Evolutionary conservation across 192 early-diverging fungal species (phyloP), one percentile per base, ranked within the genome.

Genomic region (Cetraspora pellucida): DNA sequence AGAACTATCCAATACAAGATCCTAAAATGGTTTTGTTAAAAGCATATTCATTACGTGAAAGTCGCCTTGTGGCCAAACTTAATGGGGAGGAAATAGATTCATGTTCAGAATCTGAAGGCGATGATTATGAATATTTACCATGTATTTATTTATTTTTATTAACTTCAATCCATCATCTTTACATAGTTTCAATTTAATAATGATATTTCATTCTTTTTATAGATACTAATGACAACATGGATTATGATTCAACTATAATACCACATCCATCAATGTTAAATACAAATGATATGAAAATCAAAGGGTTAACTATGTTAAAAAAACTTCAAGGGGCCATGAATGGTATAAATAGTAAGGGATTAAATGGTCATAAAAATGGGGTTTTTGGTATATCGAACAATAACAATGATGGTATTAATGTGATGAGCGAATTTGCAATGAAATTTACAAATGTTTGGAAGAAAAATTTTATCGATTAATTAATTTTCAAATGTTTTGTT

Each of bases 1-100:
- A 74, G 72, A 52, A 74, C 37, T 74, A 74, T 60, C 72, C 72
- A 16, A 60, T 74, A 46, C 72, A 74, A 74, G 72, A 74, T 46
- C 72, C 55, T 5, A 30, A 16, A 23, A 47, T 44, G 13, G 55
- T 74, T 25, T 60, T 74, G 13, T 7, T 19, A 27, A 60, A 74
- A 60, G 72, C 72, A 23, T 74, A 74, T 60, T 19, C 17, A 61
- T 60, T 74, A 46, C 57, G 72, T 21, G 72, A 74, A 25, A n/a
- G 8, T n/a, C 17, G 72, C 23, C 37, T 74, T 9, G 25, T 74
- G 1, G 72, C 72, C 10, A 74, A 74, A 46, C 19, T 74, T 60
- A 74, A 74, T 74, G 72, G 54, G 16, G 54, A 74, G 37, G 72
- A 74, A 17, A 44, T 60, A 25, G 70, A 72, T 55, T n/a, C 23